Conservation (phyloP, 768 basidiomycete genomes). For the Collybia sordida region DNA sequence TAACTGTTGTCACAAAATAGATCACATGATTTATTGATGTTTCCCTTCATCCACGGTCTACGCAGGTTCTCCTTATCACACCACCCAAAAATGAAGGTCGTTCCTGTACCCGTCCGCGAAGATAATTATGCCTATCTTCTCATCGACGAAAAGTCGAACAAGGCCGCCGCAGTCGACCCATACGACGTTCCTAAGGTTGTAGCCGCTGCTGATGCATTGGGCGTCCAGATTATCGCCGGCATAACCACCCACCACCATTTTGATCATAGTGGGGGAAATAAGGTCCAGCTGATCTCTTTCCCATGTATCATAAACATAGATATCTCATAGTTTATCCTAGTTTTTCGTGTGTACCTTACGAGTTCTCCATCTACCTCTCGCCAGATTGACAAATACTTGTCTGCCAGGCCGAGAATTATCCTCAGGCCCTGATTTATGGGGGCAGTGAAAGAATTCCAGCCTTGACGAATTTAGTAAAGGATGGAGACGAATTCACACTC, state of each 20-base stretch:
- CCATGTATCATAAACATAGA: neutral
- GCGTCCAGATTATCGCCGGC: conserved; percentile 64
- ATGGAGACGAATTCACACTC: conserved; percentile 79
- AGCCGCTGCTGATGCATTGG: conserved; percentile 58
- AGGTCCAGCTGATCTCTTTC: conserved; percentile 39
- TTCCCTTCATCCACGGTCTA: neutral
- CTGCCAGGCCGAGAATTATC: conserved; percentile 40
- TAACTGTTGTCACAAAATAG: too few relatives aligned
- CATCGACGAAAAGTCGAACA: conserved; percentile 63
- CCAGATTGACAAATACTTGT: conserved; percentile 2
- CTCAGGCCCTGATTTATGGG: conserved; percentile 67
- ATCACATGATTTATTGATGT: too few relatives aligned
- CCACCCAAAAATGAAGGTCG: conserved; percentile 58
- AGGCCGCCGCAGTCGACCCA: conserved; percentile 79
- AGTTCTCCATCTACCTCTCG: conserved; percentile 1
- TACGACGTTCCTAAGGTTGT: conserved; percentile 73
- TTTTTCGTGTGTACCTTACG: conserved; percentile 45
- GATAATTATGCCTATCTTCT: conserved; percentile 89
- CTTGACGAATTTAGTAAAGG: conserved; percentile 72
- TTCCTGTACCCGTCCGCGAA: conserved; percentile 74
- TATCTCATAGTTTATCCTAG: conserved; percentile 21
- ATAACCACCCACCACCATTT: conserved; percentile 93
- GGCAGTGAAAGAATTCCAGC: conserved; percentile 73
- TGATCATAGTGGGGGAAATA: conserved; percentile 89
- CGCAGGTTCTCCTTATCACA: conserved; percentile 19